phyloP scores from a whole-genome alignment of 2,329 filamentous ascomycete genomes.

The Apiospora pterosperma region DNA sequence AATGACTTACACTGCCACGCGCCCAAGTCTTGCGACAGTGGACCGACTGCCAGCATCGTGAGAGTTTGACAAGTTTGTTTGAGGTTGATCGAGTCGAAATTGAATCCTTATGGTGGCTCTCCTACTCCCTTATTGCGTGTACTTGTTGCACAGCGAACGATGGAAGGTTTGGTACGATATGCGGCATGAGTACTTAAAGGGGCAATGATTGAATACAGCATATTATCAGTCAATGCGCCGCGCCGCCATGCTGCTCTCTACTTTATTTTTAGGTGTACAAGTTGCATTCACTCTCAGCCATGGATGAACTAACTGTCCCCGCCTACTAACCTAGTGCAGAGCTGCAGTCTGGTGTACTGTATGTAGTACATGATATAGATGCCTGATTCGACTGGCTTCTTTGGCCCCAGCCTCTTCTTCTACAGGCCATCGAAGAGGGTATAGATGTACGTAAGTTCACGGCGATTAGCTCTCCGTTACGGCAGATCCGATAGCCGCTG shows the following conservation, averaged over 20 bases:
- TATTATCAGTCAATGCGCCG: neutral
- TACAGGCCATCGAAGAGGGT: neutral
- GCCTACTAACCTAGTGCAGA: too few relatives aligned
- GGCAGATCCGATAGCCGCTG: neutral
- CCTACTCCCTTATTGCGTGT: too few relatives aligned
- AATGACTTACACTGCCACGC: neutral
- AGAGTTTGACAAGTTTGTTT: slow-evolving; percentile 1
- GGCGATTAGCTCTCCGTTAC: neutral
- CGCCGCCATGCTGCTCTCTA: neutral
- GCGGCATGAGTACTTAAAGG: neutral
- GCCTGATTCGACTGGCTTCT: neutral
- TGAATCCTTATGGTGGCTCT: neutral
- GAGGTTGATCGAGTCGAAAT: neutral
- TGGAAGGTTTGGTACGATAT: neutral
- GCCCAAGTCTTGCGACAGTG: neutral
- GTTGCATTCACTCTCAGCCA: neutral
- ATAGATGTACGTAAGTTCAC: neutral
- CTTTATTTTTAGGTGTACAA: neutral
- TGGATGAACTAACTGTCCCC: neutral
- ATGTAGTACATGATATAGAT: neutral
- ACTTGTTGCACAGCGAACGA: too few relatives aligned
- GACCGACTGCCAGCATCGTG: neutral
- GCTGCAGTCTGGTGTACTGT: too few relatives aligned
- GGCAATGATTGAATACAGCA: neutral
- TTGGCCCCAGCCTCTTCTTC: neutral